Evolutionary conservation across 2,329 filamentous ascomycete genomes (phyloP).

Genomic region (Fusarium scirpi): DNA sequence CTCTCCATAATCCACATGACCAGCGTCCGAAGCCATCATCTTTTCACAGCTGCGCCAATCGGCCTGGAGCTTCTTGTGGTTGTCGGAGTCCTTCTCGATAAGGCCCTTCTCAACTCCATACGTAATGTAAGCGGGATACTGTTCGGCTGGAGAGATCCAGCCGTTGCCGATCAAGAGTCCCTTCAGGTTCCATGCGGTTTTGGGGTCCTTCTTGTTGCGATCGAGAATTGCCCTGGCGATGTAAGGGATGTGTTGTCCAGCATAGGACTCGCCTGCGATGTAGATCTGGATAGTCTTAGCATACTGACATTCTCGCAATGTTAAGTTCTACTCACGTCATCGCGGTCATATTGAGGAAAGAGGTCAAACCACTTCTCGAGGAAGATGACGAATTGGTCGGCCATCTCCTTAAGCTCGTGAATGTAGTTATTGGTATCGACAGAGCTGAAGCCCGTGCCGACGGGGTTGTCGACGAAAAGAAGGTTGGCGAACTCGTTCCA

Average conservation of each 20-base stretch:
- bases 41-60: slow-evolving; percentile 77
- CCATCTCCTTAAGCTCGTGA: slow-evolving; percentile 88
- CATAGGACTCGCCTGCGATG: slow-evolving; percentile 95
- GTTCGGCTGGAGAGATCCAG: slow-evolving; percentile 91
- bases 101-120: slow-evolving; percentile 84
- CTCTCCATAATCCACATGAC: slow-evolving; percentile 71
- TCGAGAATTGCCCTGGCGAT: slow-evolving; percentile 92
- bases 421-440: slow-evolving; percentile 90
- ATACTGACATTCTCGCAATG: not conserved
- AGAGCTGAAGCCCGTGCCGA: slow-evolving; percentile 96
- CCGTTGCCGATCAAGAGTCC: slow-evolving; percentile 96
- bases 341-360: slow-evolving; percentile 90
- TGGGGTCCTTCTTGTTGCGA: slow-evolving; percentile 76
- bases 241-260: slow-evolving; percentile 96
- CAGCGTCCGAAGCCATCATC: slow-evolving; percentile 61
- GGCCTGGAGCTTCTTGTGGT: slow-evolving; percentile 73
- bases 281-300: slow-evolving; percentile 74
- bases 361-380: slow-evolving; percentile 90
- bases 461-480: slow-evolving; percentile 96
- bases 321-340: slow-evolving; percentile 79
- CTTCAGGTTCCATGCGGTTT: slow-evolving; percentile 76
- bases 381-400: slow-evolving; percentile 86
- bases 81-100: slow-evolving; percentile 73
- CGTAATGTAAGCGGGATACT: slow-evolving; percentile 88
- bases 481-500: slow-evolving; percentile 99